These are phyloP conservation scores for Penicillium pancosmium DNA, from an alignment of 495 filamentous ascomycete genomes.

Conservation along the genomic window DNA sequence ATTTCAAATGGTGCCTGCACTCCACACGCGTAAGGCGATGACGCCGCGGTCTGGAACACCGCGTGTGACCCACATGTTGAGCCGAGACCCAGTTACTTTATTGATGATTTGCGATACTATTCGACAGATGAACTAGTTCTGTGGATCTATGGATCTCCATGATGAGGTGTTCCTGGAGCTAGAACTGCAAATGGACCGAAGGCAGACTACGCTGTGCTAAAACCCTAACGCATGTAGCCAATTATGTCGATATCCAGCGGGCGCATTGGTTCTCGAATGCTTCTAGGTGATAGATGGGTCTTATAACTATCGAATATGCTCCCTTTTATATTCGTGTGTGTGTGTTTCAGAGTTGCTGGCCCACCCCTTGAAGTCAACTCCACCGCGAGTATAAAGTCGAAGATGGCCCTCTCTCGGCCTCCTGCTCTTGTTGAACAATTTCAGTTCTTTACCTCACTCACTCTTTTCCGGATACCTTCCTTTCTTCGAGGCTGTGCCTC, in stretches of 20 bases:
- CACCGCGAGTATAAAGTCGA: slow-evolving; percentile 11
- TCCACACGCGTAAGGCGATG: slow-evolving; percentile 15
- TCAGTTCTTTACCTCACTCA: background rate
- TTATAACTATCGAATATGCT: background rate
- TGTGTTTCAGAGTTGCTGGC: slow-evolving; percentile 6
- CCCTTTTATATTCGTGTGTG: slow-evolving; percentile 1
- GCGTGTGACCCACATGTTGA: slow-evolving; percentile 1
- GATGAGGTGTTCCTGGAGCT: slow-evolving; percentile 7
- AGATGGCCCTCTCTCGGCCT: background rate
- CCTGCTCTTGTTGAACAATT: background rate
- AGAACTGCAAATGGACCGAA: background rate
- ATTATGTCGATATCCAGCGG: background rate
- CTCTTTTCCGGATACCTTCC: slow-evolving; percentile 4
- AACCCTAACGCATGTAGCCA: slow-evolving; percentile 7
- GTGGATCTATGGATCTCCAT: background rate
- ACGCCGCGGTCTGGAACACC: slow-evolving; percentile 12
- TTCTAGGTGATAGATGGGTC: slow-evolving; percentile 2
- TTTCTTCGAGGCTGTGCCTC: slow-evolving; percentile 24
- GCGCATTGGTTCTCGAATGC: slow-evolving; percentile 4
- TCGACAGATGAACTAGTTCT: background rate
- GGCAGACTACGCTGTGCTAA: background rate
- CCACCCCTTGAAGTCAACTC: background rate
- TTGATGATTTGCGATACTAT: background rate
- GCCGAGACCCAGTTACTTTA: background rate
- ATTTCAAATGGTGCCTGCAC: background rate